These are phyloP conservation scores for Cardiosporidium cionae DNA, from an alignment of 169 alveolate genomes.

Conservation along the genomic window DNA sequence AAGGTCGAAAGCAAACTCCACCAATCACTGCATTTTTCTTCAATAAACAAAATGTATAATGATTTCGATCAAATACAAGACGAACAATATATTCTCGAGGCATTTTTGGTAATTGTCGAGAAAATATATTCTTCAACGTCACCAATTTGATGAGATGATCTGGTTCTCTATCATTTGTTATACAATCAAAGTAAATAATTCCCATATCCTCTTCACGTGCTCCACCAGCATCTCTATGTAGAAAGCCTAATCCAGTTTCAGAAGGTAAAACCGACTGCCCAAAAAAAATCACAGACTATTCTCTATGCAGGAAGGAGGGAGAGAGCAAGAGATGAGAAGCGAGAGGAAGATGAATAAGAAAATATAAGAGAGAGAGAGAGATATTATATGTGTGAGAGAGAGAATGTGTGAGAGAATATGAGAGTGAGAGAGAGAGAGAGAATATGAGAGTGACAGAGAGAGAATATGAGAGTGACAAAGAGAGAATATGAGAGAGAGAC, in stretches of 20 bases:
- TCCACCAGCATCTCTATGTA: constrained; percentile 83
- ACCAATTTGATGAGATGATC: constrained; percentile 74
- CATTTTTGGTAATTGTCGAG: constrained; percentile 96
- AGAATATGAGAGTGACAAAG: too few species aligned
- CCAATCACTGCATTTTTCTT: constrained; percentile 89
- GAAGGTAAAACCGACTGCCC: constrained; percentile 57
- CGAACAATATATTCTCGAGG: constrained; percentile 96
- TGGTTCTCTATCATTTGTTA: constrained; percentile 82
- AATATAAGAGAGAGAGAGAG: too few species aligned
- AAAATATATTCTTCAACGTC: constrained; percentile 85
- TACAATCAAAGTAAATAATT: constrained; percentile 74
- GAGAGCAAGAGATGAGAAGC: too few species aligned
- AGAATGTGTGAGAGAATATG: too few species aligned
- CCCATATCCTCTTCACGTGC: constrained; percentile 81
- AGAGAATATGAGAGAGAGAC: too few species aligned
- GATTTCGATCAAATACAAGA: constrained; percentile 91
- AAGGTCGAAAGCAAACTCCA: constrained; percentile 90
- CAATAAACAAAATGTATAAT: constrained; percentile 86
- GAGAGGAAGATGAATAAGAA: too few species aligned
- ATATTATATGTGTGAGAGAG: too few species aligned
- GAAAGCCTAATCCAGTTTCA: constrained; percentile 79
- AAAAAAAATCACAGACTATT: too few species aligned
- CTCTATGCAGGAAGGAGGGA: too few species aligned
- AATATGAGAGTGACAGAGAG: too few species aligned
- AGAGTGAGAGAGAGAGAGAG: too few species aligned